Evolutionary conservation across 192 early-diverging fungal genomes (phyloP), one percentile per base, ranked within the genome.

Genomic region (Entomortierella chlamydospora): DNA sequence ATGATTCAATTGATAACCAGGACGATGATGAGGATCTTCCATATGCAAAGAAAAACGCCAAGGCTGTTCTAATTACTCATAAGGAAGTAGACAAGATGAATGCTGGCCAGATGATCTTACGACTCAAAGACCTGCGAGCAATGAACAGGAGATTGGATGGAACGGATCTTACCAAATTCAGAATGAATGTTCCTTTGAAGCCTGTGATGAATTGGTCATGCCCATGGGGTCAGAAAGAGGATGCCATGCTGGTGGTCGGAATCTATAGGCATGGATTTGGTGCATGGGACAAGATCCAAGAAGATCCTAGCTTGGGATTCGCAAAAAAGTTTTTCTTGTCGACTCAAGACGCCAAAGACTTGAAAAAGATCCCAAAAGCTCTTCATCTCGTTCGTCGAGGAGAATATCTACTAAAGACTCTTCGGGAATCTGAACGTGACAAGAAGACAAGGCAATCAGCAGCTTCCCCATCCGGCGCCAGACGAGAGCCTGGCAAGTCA

Each of bases 211-310:
- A 93, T 61, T 99, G 97, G 97, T 84, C 84, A 51, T 92, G 91
- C 50, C 43, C 83, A 29, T 99, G 98, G 98, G 89, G 91, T 5
- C 91, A 90, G 58, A 90, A 90, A 47, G 98, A 99, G 71, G 98
- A 99, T 78, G 88, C 97, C 23, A 95, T 96, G 94, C 87, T 99
- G 33, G 83, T 99, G 22, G 93, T 98, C 30, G 98, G 98, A 57
- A 92, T 99, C 50, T 95, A 95, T 80, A 86, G 88, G 57, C 91
- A 99, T 76, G 98, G 98, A 28, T 97, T 95, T 83, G 96, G 97
- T 17, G 92, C 87, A 62, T 98, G 96, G 97, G 82, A 88, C 55
- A 77, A 85, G 59, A 97, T 99, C 13, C 93, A 94, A 54, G 88
- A 89, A 4, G 97, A 99, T 70, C 29, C 81, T 2, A 72, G 85